Evolutionary conservation across 2,329 filamentous ascomycete species (phyloP).

Genomic region (Chalara sp.): DNA sequence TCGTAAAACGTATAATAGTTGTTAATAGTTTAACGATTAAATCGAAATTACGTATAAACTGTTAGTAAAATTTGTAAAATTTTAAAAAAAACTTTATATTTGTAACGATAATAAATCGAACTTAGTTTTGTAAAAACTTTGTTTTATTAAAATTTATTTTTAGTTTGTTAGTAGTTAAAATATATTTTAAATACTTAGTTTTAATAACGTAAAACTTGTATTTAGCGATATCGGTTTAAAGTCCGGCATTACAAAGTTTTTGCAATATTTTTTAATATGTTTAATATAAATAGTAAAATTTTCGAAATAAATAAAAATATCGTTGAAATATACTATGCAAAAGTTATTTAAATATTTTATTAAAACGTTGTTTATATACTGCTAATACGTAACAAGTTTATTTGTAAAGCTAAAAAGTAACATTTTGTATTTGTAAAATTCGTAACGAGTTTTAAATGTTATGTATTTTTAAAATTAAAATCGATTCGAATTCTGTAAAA

Average conservation of each 20-base stretch:
- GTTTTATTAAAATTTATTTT: neutral
- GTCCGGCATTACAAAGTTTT: neutral
- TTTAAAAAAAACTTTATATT: neutral
- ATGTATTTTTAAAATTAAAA: neutral
- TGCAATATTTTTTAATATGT: slow-evolving; percentile 2
- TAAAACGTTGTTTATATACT: neutral
- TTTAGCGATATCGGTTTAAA: slow-evolving; percentile 5
- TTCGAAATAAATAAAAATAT: slow-evolving; percentile 7
- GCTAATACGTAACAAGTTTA: neutral
- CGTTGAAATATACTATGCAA: slow-evolving; percentile 2
- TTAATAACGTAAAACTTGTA: slow-evolving; percentile 2
- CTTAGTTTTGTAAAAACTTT: neutral
- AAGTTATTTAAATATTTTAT: neutral
- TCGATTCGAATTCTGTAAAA: neutral
- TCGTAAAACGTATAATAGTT: neutral
- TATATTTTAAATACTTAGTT: slow-evolving; percentile 5
- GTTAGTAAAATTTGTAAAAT: slow-evolving; percentile 10
- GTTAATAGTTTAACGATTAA: neutral
- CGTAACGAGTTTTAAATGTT: neutral
- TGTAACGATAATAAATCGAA: too few relatives aligned
- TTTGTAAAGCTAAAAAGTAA: neutral
- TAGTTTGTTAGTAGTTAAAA: neutral
- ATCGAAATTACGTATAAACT: slow-evolving; percentile 6
- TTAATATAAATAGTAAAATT: neutral
- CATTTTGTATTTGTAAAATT: neutral